Conservation (phyloP, 345 rosid species). For the Chamaenerion angustifolium region DNA sequence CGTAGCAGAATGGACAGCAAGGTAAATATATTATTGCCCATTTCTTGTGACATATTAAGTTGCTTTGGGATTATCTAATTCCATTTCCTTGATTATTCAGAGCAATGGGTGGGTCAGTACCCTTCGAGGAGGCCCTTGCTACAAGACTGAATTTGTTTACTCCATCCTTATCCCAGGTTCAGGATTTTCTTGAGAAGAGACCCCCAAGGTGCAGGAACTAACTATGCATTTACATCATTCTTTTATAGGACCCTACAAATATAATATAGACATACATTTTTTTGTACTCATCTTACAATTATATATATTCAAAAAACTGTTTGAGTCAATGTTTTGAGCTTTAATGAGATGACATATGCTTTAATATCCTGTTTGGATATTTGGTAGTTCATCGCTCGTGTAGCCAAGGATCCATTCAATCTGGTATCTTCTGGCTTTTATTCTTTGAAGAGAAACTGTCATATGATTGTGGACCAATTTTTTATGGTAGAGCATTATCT, state of each 20-base stretch:
- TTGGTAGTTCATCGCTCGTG: too few species aligned
- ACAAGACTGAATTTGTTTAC: conserved; percentile 76
- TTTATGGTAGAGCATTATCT: too few species aligned
- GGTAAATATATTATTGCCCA: conserved; percentile 35
- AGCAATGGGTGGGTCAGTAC: conserved; percentile 95
- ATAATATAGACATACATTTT: too few species aligned
- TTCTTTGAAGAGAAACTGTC: too few species aligned
- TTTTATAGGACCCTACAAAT: neutral
- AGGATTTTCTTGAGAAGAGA: conserved; percentile 55
- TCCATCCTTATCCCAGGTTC: conserved; percentile 66
- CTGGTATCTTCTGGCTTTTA: too few species aligned
- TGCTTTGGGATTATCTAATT: neutral
- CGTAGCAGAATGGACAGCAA: conserved; percentile 94
- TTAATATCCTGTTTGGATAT: too few species aligned
- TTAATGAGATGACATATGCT: too few species aligned
- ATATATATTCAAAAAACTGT: too few species aligned
- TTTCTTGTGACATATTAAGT: neutral
- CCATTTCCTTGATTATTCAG: conserved; percentile 19
- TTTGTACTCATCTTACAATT: too few species aligned
- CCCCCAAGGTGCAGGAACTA: conserved; percentile 56
- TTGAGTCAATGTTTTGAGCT: too few species aligned
- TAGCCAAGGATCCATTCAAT: too few species aligned
- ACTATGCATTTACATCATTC: neutral
- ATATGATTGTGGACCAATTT: too few species aligned
- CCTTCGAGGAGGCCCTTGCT: conserved; percentile 90